Percentiles rank a stretch among this genome's conserved stretches.
phyloP scores from a whole-genome alignment of 805 yeast genomes.

The Clavispora santaluciae region DNA sequence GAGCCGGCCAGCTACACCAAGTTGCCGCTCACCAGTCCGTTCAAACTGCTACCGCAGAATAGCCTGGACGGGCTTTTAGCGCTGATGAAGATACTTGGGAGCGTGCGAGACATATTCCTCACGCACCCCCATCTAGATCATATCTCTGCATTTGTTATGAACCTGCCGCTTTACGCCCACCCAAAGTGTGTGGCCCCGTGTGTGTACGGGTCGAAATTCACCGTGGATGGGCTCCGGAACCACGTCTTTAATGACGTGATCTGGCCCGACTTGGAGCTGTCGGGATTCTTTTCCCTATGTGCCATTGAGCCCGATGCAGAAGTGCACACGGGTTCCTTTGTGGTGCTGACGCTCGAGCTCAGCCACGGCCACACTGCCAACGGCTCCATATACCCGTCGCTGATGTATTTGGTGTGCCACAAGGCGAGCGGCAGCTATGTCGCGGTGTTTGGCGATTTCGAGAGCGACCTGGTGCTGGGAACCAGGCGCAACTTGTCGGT shows the following conservation, averaged over 20 bases:
- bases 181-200: not conserved
- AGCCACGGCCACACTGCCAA: conserved; percentile 26
- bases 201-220: conserved; percentile 45
- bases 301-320: conserved; percentile 10
- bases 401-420: conserved; percentile 56
- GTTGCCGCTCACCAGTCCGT: conserved; percentile 22
- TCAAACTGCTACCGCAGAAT: conserved; percentile 7
- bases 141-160: conserved; percentile 60
- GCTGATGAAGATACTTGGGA: conserved; percentile 21
- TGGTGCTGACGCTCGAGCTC: conserved; percentile 27
- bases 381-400: conserved; percentile 36
- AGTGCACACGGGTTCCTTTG: conserved; percentile 16
- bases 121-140: conserved; percentile 90
- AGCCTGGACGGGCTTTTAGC: conserved; percentile 6
- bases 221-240: conserved; percentile 47
- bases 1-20: conserved; percentile 20
- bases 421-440: conserved; percentile 30
- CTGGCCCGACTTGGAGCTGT: conserved; percentile 69
- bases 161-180: conserved; percentile 32
- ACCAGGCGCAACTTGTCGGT: conserved; percentile 35
- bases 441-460: conserved; percentile 80
- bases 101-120: conserved; percentile 37
- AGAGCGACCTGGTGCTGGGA: conserved; percentile 53
- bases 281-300: conserved; percentile 21
- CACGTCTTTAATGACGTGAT: conserved; percentile 67